These are phyloP conservation scores for Tulasnella sp. DNA, from an alignment of 768 basidiomycete genomes.

Conservation along the genomic window DNA sequence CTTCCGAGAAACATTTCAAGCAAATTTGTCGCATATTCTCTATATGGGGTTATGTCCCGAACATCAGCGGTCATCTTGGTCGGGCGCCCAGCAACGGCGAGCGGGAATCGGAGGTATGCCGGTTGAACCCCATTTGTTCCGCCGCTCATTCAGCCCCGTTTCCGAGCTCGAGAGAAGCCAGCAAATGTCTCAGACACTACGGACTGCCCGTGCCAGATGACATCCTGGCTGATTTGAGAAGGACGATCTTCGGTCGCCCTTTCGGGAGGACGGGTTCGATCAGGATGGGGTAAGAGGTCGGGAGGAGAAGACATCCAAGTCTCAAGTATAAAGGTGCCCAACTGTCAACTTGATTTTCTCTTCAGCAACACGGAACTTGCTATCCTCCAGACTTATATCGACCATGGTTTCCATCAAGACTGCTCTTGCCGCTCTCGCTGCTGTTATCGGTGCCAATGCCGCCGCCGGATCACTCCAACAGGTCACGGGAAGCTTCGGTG, in stretches of 20 bases:
- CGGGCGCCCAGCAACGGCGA: too few species aligned
- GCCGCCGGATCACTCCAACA: neutral
- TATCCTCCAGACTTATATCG: too few species aligned
- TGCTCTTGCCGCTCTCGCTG: neutral
- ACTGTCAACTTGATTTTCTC: neutral
- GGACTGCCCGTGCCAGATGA: neutral
- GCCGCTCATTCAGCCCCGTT: neutral
- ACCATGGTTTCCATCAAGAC: neutral
- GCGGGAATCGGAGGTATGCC: neutral
- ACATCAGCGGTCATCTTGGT: too few species aligned
- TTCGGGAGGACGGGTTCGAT: neutral
- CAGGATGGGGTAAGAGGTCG: neutral
- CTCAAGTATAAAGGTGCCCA: neutral
- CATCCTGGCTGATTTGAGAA: neutral
- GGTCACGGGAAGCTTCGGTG: neutral
- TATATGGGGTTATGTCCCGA: neutral
- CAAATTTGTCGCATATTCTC: neutral
- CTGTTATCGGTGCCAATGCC: neutral
- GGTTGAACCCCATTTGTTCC: neutral
- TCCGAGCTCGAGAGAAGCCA: neutral
- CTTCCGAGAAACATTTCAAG: neutral
- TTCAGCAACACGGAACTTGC: neutral
- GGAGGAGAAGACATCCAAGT: neutral
- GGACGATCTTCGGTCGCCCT: neutral
- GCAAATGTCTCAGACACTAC: neutral